A percentile compares a stretch with the other conserved stretches of the same genome.
Conservation (phyloP, 192 early-diverging fungal genomes). For the Irineochytrium annulatum region DNA sequence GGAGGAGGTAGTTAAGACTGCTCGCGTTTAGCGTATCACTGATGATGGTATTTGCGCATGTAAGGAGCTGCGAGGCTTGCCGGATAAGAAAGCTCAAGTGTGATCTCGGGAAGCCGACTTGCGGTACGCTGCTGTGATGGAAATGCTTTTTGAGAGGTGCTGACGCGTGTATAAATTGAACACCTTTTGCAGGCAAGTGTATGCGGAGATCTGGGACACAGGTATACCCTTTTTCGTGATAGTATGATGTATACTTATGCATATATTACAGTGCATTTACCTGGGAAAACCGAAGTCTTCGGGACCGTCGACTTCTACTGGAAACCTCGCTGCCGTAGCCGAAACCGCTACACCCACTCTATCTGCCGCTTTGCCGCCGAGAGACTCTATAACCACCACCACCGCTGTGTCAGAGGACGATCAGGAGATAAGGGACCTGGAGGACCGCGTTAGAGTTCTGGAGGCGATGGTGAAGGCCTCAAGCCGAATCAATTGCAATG, state of each 20-base stretch:
- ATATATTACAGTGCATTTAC: slow-evolving; percentile 6
- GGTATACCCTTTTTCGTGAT: too few relatives aligned
- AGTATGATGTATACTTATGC: too few relatives aligned
- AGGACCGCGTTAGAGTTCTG: not conserved
- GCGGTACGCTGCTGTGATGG: too few relatives aligned
- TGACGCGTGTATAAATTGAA: too few relatives aligned
- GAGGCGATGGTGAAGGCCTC: not conserved
- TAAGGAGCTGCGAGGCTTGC: not conserved
- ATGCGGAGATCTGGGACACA: not conserved
- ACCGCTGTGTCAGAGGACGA: too few relatives aligned
- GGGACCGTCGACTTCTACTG: not conserved
- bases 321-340: not conserved
- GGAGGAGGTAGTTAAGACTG: slow-evolving; percentile 2
- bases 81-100: not conserved
- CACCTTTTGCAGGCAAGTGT: too few relatives aligned
- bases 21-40: too few relatives aligned
- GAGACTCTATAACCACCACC: too few relatives aligned
- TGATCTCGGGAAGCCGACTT: not conserved
- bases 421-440: not conserved
- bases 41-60: too few relatives aligned
- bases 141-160: too few relatives aligned
- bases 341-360: not conserved
- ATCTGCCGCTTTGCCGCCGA: too few relatives aligned
- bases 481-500: too few relatives aligned
- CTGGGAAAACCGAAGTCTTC: not conserved